Evolutionary conservation across 371 early-diverging fungal genomes (phyloP), one percentile per base, ranked within the genome.

Genomic region (Apophysomyces variabilis): DNA sequence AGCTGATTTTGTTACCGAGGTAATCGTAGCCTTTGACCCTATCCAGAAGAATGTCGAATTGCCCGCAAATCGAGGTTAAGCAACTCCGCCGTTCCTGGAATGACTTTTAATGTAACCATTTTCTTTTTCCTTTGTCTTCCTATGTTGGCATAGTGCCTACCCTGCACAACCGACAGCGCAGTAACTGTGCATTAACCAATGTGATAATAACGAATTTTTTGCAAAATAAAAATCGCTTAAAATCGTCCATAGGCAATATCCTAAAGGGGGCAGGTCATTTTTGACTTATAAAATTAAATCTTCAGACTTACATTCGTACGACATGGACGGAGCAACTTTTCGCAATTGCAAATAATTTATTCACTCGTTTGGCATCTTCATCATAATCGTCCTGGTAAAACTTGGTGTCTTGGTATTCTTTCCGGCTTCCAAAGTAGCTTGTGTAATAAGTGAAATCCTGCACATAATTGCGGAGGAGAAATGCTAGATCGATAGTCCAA

Each of bases 401-500:
- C 56, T 74, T 82, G 60, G 85, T 83, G 26, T 74, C 73, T 50
- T 87, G 75, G 68, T 93, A 87, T 57, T 90, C 88, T 58, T 87
- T 86, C 66, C 93, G 88, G 68, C 89, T 89, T 18, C 95, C 95
- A 16, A 91, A 84, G 69, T 88, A 91, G 58, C 89, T 89, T 14
- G 95, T 95, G 70, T 94, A 95, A 71, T 90, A 93, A 0, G 94
- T 94, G 68, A 95, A 94, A 78, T 95, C 94, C 36, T 80, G 80
- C 37, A 86, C 79, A 67, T 82, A 89, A 57, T 85, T 84, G 50
- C 85, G 80, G 50, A 95, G 73, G 16, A 94, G 71, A 67, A 89
- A 91, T 1, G 90, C 94, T 57, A 95, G 78, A 74, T 95, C 94
- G 54, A 95, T 92, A 13, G 95, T 93, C 95, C 95, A 95, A 0